Base-by-base conservation (phyloP, 2,329 filamentous ascomycete genomes). In the Alternaria ventricosa region DNA sequence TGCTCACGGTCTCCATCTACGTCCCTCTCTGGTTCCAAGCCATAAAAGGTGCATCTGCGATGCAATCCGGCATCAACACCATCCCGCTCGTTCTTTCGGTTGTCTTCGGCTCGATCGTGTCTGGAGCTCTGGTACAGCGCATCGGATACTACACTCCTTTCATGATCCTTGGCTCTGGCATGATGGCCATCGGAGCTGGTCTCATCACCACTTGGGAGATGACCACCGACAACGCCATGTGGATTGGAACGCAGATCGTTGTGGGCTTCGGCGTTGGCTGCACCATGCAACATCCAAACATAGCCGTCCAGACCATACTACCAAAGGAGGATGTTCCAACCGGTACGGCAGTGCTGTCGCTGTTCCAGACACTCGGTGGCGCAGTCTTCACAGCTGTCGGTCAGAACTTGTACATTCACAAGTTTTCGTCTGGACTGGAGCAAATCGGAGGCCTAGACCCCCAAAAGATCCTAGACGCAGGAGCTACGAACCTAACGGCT, bases 401-500 rank as follows among this genome's bases (percentile, higher is more conserved):
- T 1, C 82, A 85, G 62, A 84, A 83, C 63, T 70, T 83, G 27
- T 84, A 84, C 69, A 81, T 81, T 23, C 80, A 82, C 68, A 77
- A 79, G 43, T 80, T 85, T 12, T 73, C 82, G n/a, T 64, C 63
- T 7, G 77, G 78, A 3, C 57, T 81, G 9, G 64, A 70, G n/a
- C 57, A 57, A 1, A 77, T 79, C 9, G 80, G 80, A 1, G 78
- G 76, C 12, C 61, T 85, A 1, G 69, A 82, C 59, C 75, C 83
- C 0, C 67, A 63, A 5, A 68, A 75, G n/a, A 76, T 86, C 2
- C 64, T 83, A 5, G 66, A 72, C 8, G 79, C 80, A 1, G 86
- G 86, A 43, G 85, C 86, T 0, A 92, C 90, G 0, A 83, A 87
- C 23, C 79, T 94, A 11, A 83, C 84, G 51, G 75, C 79, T 0